Base-by-base conservation (phyloP, 2,329 filamentous ascomycete species). In the Ceratocystis colombiana region DNA sequence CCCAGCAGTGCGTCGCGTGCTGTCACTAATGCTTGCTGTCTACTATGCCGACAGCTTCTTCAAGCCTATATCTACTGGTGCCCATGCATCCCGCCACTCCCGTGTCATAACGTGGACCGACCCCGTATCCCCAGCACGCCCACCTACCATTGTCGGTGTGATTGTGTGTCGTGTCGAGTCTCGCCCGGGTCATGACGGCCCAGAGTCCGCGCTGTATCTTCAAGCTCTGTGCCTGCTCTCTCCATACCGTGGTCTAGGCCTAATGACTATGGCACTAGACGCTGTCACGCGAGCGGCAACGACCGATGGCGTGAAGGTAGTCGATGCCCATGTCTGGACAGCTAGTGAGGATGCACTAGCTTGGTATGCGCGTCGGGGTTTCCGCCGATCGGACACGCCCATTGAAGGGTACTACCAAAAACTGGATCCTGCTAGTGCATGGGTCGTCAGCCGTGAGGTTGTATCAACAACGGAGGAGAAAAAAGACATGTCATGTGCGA, bases 251-350 rank as follows among this genome's bases (percentile, higher is more conserved):
- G 75, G 77, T 2, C 77, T 85, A 46, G 85, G 85, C 0, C 77
- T 88, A 12, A 82, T 82, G 12, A 76, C 78, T n/a, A 79, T 81
- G 28, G 79, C 84, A 0, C 75, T 88, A 17, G 79, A 83, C 59
- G 77, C 81, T 69, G 77, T 84, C 59, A 70, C 82, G 66, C 74
- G 75, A 25, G 75, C 76, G 10, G 75, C 74, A 12, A 71, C 72
- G 7, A 69, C 74, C 3, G 74, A 77, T 69, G 71, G 78, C 64
- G 77, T 79, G 44, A 70, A 70, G 45, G 71, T 77, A 55, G 76
- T 86, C 17, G 87, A 84, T 69, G 85, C 85, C 3, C 85, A 88
- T 72, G 85, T 88, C 17, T 88, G 85, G 85, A 85, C 84, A 10
- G 79, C 84, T 68, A 87, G 87, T 72, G 78, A 80, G 1, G 84